Conservation (phyloP, 352 stramenopile species). For the Globisporangium cystogenes region DNA sequence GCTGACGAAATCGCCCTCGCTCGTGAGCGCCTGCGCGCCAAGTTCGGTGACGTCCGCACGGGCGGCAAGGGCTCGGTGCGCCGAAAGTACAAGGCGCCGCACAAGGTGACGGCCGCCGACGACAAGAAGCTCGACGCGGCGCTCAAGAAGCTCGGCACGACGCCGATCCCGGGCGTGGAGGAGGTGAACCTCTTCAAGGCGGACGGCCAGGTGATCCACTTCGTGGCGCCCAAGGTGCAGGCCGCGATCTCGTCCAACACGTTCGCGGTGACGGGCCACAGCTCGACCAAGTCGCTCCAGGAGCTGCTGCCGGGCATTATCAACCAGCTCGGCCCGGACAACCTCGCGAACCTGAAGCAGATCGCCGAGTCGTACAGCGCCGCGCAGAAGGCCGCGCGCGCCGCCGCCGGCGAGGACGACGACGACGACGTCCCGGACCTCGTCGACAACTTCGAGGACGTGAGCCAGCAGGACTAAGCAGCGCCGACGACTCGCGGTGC, state of each 20-base stretch:
- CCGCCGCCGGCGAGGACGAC: slow-evolving; percentile 77
- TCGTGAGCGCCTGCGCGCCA: slow-evolving; percentile 79
- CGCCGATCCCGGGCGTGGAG: slow-evolving; percentile 97
- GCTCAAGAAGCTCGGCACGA: slow-evolving; percentile 98
- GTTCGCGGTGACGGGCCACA: slow-evolving; percentile 95
- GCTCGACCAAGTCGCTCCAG: slow-evolving; percentile 96
- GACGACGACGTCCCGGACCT: slow-evolving; percentile 97
- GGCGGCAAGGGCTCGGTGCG: slow-evolving; percentile 95
- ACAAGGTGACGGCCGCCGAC: slow-evolving; percentile 91
- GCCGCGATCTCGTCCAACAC: slow-evolving; percentile 97
- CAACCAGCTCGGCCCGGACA: slow-evolving; percentile 97
- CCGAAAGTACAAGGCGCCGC: slow-evolving; percentile 95
- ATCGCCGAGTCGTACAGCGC: slow-evolving; percentile 89
- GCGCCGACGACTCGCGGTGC: background rate
- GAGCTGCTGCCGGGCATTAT: slow-evolving; percentile 98
- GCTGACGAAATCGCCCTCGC: slow-evolving; percentile 88
- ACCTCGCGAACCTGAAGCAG: slow-evolving; percentile 94
- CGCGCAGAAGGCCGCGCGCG: slow-evolving; percentile 74
- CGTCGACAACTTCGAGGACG: slow-evolving; percentile 98
- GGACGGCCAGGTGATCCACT: slow-evolving; percentile 98
- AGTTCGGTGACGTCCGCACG: slow-evolving; percentile 88
- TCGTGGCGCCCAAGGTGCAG: slow-evolving; percentile 97
- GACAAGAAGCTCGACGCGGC: slow-evolving; percentile 97
- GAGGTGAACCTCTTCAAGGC: slow-evolving; percentile 99
- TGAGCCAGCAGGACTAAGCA: slow-evolving; percentile 88